Evolutionary conservation across 345 rosid species (phyloP).

Genomic region (Toxicodendron radicans): DNA sequence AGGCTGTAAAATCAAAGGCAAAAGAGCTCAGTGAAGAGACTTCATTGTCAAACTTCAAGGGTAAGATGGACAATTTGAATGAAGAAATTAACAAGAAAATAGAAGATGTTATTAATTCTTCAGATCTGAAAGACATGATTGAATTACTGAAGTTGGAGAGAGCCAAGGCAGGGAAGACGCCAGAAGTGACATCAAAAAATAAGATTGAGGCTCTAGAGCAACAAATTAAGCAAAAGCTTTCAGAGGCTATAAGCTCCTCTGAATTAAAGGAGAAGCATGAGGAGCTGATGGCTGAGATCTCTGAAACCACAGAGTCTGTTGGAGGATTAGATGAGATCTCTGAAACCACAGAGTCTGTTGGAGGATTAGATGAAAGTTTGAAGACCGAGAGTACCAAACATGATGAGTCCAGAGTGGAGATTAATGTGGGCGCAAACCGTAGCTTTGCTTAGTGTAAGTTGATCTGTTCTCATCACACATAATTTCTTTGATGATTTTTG

Average conservation of each 20-base stretch:
- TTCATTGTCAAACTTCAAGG: conserved; percentile 35
- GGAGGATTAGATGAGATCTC: conserved; percentile 46
- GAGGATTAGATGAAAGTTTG: conserved; percentile 42
- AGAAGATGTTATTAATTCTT: conserved; percentile 45
- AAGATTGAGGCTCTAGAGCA: conserved; percentile 59
- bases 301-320: conserved; percentile 38
- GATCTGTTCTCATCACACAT: not conserved
- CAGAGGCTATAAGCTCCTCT: conserved; percentile 48
- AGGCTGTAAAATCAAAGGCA: conserved; percentile 38
- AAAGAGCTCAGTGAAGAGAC: conserved; percentile 35
- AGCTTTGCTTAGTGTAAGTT: conserved; percentile 51
- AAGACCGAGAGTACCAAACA: conserved; percentile 18
- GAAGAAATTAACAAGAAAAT: conserved; percentile 57
- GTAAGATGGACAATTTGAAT: conserved; percentile 46
- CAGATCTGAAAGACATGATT: conserved; percentile 60
- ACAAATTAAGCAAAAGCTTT: conserved; percentile 61
- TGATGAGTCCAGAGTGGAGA: conserved; percentile 45
- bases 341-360: conserved; percentile 36
- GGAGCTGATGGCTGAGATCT: conserved; percentile 46
- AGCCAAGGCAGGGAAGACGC: conserved; percentile 53
- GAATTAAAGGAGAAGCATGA: conserved; percentile 61
- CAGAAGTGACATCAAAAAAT: conserved; percentile 39
- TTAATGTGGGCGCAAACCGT: conserved; percentile 48
- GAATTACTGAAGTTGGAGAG: conserved; percentile 64
- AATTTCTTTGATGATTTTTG: not conserved